Evolutionary conservation across 140 eudicot species (phyloP), one percentile per base, ranked within the genome.

Genomic region (Erigeron philadelphicus): DNA sequence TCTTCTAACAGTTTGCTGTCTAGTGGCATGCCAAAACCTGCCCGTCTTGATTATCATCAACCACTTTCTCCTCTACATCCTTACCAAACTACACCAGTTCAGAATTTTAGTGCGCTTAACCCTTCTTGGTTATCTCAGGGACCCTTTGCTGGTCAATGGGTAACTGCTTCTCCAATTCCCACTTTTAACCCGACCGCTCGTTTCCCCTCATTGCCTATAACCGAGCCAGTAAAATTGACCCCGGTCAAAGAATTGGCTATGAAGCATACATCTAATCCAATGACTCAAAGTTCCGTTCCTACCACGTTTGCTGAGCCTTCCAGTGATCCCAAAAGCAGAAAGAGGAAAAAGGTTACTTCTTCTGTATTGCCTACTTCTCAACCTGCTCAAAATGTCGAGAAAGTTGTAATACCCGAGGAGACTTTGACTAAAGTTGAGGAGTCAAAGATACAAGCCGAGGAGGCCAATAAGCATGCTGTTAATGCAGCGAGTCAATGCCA

Each of bases 361-460:
- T 41, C 38, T 5, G 38, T 55, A 57, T 76, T 35, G 71, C 64
- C 66, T 72, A 69, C 68, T 77, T 65, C 23, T 61, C 81, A 70
- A 72, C 84, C 25, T 63, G 76, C 80, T 70, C 66, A 31, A 47
- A 78, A 66, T 44, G 38, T 50, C 25, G 87, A 76, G 68, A 82
- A 69, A 66, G 64, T 58, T 54, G 55, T 64, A 45, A 57, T 41
- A 10, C 41, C 76, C 19, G 94, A 81, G 64, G 87, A 83, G 53
- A 74, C 66, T 11, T 11, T 75, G 11, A 79, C 73, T 57, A 82
- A 82, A 67, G 88, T 94, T 66, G 89, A 82, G 75, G 89, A 85
- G 76, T 94, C 99, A 10, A 94, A 84, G 88, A 48, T 64, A 66
- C 89, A 83, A 61, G 99, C 95, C 31, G 89, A 85, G 50, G 85